phyloP scores from a whole-genome alignment of 1,284 basidiomycete species.

The Ceratobasidium sp. region DNA sequence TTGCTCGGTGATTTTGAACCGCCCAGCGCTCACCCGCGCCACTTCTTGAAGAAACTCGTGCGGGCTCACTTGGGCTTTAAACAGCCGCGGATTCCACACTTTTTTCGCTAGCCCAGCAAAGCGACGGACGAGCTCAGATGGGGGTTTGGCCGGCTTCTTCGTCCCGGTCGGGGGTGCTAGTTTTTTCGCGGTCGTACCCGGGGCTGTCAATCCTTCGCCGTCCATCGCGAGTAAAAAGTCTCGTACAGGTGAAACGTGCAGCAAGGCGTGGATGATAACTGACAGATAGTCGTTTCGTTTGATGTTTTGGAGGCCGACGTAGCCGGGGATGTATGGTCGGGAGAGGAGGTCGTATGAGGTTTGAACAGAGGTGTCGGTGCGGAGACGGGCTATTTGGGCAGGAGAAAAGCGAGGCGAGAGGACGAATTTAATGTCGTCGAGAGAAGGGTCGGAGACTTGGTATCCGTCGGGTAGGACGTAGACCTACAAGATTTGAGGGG shows the following conservation, averaged over 20 bases:
- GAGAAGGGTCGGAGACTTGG: constrained; percentile 91
- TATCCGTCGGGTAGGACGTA: constrained; percentile 99
- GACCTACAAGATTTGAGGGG: constrained; percentile 65
- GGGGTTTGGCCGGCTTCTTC: constrained; percentile 65
- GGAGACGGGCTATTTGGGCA: constrained; percentile 56
- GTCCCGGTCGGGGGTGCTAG: constrained; percentile 52
- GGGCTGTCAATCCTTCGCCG: not conserved
- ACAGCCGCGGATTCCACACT: constrained; percentile 93
- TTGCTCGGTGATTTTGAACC: constrained; percentile 92
- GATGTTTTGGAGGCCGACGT: constrained; percentile 97
- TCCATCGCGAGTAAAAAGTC: constrained; percentile 73
- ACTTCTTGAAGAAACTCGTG: constrained; percentile 99
- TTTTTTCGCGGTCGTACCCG: constrained; percentile 47
- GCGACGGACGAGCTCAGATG: constrained; percentile 83
- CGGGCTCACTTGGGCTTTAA: constrained; percentile 98
- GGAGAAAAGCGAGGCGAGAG: constrained; percentile 85
- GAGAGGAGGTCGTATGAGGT: constrained; percentile 83
- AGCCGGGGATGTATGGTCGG: constrained; percentile 90
- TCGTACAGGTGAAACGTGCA: constrained; percentile 90
- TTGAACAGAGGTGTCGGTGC: constrained; percentile 69
- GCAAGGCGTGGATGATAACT: constrained; percentile 92
- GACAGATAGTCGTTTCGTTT: constrained; percentile 98
- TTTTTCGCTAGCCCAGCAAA: constrained; percentile 89
- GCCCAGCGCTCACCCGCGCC: constrained; percentile 83
- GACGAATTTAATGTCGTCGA: constrained; percentile 94